Evolutionary conservation across 176 grass and related monocot species (phyloP), one percentile per base, ranked within the genome.

Genomic region (Alopecurus myosuroides): DNA sequence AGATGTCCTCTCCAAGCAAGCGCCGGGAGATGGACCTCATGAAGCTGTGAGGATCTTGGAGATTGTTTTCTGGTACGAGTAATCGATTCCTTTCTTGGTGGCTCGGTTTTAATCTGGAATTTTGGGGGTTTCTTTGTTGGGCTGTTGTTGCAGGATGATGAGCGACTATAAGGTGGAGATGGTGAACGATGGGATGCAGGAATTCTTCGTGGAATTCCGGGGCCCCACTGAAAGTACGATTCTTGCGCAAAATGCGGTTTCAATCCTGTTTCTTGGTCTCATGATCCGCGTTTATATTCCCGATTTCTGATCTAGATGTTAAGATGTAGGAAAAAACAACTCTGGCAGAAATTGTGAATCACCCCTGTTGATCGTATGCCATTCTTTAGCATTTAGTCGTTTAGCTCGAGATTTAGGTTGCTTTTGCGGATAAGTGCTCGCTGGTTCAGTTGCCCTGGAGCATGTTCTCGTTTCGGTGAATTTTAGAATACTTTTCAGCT

Each of bases 121-220:
- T 46, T 89, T 39, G 18, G 81, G 36, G 18, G 33, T 11, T 83
- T 82, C 45, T 31, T 31, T 86, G 45, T 48, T 48, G 45, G 45
- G 45, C 45, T 48, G 28, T 5, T 22, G 19, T 70, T 77, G 29
- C 82, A 98, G 96, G 93, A 98, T 98, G 96, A 98, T 98, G 89
- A 95, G 96, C 75, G 96, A 98, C 88, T 98, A 98, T 68, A 98
- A 94, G 89, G 96, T 98, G 83, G 96, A 98, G 93, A 95, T 98
- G 93, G 66, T 95, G 70, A 95, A 95, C 88, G 96, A 98, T 73
- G 96, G 96, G 91, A 98, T 95, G 93, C 96, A 95, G 72, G 96
- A 98, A 40, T 98, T 98, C 88, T 95, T 90, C 68, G 96, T 98
- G 31, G 87, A 94, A 64, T 98, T 98, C 76, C 90, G 91, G 77